These are phyloP conservation scores for Exophiala alcalophila DNA, from an alignment of 2,329 filamentous ascomycete species.

Conservation along the genomic window DNA sequence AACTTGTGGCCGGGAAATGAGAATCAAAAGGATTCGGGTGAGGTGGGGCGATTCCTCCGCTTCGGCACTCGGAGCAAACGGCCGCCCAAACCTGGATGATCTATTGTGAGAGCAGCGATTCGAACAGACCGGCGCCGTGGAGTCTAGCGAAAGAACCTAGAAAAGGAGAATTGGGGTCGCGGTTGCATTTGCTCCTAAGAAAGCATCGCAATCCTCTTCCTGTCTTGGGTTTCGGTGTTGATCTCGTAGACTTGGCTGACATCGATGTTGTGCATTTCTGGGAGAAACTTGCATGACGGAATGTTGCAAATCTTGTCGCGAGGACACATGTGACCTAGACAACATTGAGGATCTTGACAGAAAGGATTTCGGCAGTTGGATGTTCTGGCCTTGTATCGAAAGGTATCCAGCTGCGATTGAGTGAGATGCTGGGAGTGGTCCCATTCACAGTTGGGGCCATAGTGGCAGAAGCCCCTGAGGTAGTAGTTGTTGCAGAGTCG, in stretches of 20 bases:
- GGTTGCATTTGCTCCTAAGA: slow-evolving; percentile 17
- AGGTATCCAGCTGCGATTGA: slow-evolving; percentile 22
- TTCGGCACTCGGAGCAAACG: background rate
- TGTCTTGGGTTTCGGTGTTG: slow-evolving; percentile 18
- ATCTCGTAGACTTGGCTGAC: slow-evolving; percentile 18
- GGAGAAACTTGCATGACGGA: slow-evolving; percentile 21
- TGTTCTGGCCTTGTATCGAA: slow-evolving; percentile 27
- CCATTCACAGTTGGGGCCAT: slow-evolving; percentile 23
- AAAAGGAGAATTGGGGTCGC: background rate
- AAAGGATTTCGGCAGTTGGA: slow-evolving; percentile 24
- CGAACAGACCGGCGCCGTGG: background rate
- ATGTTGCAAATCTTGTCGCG: slow-evolving; percentile 17
- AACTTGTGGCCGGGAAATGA: background rate
- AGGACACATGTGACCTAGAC: slow-evolving; percentile 27
- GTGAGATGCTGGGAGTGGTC: slow-evolving; percentile 22
- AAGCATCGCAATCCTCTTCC: slow-evolving; percentile 13
- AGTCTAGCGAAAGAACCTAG: background rate
- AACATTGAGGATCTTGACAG: slow-evolving; percentile 23
- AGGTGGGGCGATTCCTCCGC: background rate
- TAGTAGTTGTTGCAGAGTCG: slow-evolving; percentile 63
- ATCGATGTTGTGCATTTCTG: slow-evolving; percentile 26
- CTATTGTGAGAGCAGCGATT: slow-evolving; percentile 10
- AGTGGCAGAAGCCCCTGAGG: slow-evolving; percentile 55
- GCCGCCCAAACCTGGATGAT: slow-evolving; percentile 3
- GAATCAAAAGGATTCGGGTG: background rate